Evolutionary conservation across 176 grass and related monocot genomes (phyloP).

Genomic region (Triticum timopheevii): DNA sequence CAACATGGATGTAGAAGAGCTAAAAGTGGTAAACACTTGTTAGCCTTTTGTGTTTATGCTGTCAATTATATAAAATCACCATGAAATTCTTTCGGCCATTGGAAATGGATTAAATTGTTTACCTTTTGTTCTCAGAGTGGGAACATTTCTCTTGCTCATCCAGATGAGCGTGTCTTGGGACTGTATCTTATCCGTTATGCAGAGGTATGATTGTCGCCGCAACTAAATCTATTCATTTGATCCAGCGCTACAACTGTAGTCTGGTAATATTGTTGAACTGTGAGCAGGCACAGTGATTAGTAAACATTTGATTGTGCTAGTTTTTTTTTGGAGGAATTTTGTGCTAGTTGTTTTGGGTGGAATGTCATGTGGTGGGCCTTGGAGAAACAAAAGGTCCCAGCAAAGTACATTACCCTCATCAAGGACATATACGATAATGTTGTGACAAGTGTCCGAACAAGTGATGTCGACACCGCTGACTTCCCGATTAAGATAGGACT

Average conservation of each 20-base stretch:
- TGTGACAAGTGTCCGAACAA: no score
- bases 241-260: neutral
- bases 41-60: slow-evolving; percentile 3
- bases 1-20: slow-evolving; percentile 67
- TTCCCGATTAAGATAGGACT: no score
- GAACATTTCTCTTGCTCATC: slow-evolving; percentile 61
- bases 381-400: no score
- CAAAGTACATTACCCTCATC: no score
- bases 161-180: slow-evolving; percentile 80
- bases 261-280: neutral
- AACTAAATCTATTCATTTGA: neutral
- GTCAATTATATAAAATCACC: neutral
- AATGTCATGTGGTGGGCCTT: no score
- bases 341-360: neutral
- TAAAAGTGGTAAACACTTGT: slow-evolving; percentile 67
- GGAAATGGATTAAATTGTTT: slow-evolving; percentile 4
- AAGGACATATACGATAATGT: no score
- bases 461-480: no score
- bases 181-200: slow-evolving; percentile 89
- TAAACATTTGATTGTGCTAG: neutral
- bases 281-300: neutral
- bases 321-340: neutral
- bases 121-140: slow-evolving; percentile 51
- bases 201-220: slow-evolving; percentile 47
- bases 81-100: neutral